Evolutionary conservation across 371 early-diverging fungal genomes (phyloP).

Genomic region (Mortierella sp.): DNA sequence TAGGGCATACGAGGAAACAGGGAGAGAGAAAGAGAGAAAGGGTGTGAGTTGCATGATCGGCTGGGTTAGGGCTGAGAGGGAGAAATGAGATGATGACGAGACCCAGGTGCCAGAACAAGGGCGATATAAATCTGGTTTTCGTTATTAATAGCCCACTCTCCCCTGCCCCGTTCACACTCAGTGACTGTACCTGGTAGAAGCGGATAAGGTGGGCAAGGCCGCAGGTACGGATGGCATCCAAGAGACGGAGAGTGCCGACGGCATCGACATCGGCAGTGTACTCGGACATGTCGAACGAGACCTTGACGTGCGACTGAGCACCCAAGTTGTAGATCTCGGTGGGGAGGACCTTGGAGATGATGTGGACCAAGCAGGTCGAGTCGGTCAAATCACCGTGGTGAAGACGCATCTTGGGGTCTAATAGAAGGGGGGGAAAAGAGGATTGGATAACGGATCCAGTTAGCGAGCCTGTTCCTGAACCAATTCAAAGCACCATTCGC

Average conservation of each 20-base stretch:
- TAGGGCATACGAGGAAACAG: no score
- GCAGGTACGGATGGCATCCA: slow-evolving; percentile 86
- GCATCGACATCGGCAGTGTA: slow-evolving; percentile 92
- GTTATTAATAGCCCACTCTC: no score
- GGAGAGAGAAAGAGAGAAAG: no score
- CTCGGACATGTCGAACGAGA: slow-evolving; percentile 91
- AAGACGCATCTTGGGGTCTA: slow-evolving; percentile 80
- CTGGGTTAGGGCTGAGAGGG: no score
- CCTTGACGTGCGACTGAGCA: slow-evolving; percentile 87
- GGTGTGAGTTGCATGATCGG: no score
- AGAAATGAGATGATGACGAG: no score
- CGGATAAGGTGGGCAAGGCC: slow-evolving; percentile 75
- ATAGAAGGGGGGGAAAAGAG: neutral
- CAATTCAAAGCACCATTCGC: no score
- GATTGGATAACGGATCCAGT: no score
- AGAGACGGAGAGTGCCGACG: slow-evolving; percentile 81
- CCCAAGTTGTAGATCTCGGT: slow-evolving; percentile 86
- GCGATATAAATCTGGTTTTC: no score
- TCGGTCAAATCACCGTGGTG: slow-evolving; percentile 92
- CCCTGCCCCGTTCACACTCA: no score
- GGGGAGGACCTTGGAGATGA: slow-evolving; percentile 80
- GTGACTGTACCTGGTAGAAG: slow-evolving; percentile 75
- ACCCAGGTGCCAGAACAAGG: no score
- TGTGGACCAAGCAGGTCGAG: slow-evolving; percentile 83
- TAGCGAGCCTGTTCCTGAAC: no score